A percentile compares a stretch with the other conserved stretches of the same genome.
Conservation (phyloP, 495 filamentous ascomycete genomes). For the Podospora fimiseda region DNA sequence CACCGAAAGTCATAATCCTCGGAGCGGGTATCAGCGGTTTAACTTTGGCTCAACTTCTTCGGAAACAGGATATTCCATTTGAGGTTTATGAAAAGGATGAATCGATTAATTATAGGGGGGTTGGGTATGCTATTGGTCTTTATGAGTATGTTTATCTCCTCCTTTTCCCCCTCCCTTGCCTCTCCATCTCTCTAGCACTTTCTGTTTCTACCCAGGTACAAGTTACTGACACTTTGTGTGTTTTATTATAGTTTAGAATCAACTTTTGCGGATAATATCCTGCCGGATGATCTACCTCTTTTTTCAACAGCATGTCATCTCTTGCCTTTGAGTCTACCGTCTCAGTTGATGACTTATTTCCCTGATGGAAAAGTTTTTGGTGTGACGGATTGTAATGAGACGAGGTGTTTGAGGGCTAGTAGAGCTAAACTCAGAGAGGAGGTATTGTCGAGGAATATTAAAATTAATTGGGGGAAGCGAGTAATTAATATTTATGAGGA, state of each 20-base stretch:
- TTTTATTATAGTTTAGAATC: slow-evolving; percentile 27
- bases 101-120: slow-evolving; percentile 27
- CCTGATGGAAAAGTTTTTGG: slow-evolving; percentile 3
- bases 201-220: background rate
- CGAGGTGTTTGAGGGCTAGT: slow-evolving; percentile 42
- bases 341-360: slow-evolving; percentile 35
- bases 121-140: slow-evolving; percentile 51
- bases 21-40: slow-evolving; percentile 47
- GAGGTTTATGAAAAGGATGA: slow-evolving; percentile 41
- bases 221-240: background rate
- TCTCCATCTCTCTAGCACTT: background rate
- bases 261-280: slow-evolving; percentile 20
- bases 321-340: slow-evolving; percentile 41
- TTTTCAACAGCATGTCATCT: slow-evolving; percentile 21
- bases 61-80: slow-evolving; percentile 43
- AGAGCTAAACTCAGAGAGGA: slow-evolving; percentile 29
- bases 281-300: slow-evolving; percentile 14
- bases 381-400: slow-evolving; percentile 22
- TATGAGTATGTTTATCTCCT: slow-evolving; percentile 40
- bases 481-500: slow-evolving; percentile 21
- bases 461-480: slow-evolving; percentile 32
- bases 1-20: slow-evolving; percentile 31
- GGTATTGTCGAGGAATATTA: slow-evolving; percentile 25
- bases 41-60: slow-evolving; percentile 41
- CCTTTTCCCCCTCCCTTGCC: background rate